Base-by-base conservation (phyloP, 306 rosid species). In the Adenanthera pavonina region DNA sequence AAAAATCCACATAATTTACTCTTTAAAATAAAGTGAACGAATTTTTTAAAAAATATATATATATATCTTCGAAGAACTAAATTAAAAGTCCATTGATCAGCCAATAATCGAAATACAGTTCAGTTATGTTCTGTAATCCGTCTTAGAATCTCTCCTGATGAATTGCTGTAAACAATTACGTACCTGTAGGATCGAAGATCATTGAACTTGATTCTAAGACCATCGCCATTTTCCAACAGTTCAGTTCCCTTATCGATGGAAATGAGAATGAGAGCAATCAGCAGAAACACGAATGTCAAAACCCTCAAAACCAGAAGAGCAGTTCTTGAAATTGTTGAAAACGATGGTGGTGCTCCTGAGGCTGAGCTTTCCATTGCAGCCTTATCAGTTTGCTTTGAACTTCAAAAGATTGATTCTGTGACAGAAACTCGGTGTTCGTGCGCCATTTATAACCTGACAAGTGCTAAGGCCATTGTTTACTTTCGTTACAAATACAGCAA, bases 191-290 rank as follows among this genome's bases (percentile, higher is more conserved):
- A 82, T 38, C 69, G 69, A 33, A 85, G 0, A 73, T 85, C 89
- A 1, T 36, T 68, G 75, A 89, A 89, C 77, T 62, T 85, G 73
- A 57, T 0, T 61, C 68, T 65, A 3, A 5, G 0, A n/a, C 14
- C 3, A 3, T 4, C 12, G 11, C 25, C 76, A 14, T 4, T 3
- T 0, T 0, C 4, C 0, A 0, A 0, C 0, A 30, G 14, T 4
- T 8, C 60, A 2, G 79, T 82, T 20, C 36, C 15, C 34, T 71
- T 69, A 61, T 47, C 72, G 11, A 77, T 46, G 34, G 89, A 81
- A 17, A 88, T 81, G 62, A 92, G 57, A 9, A 91, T 81, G 53
- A 91, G 89, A 0, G 97, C 80, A 40, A 82, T 84, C 2, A 92
- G 59, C 0, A 89, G 87, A 64, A 88, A 84, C 51, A 89, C 80